Evolutionary conservation across 306 rosid genomes (phyloP), one percentile per base, ranked within the genome.

Genomic region (Quillaja saponaria): DNA sequence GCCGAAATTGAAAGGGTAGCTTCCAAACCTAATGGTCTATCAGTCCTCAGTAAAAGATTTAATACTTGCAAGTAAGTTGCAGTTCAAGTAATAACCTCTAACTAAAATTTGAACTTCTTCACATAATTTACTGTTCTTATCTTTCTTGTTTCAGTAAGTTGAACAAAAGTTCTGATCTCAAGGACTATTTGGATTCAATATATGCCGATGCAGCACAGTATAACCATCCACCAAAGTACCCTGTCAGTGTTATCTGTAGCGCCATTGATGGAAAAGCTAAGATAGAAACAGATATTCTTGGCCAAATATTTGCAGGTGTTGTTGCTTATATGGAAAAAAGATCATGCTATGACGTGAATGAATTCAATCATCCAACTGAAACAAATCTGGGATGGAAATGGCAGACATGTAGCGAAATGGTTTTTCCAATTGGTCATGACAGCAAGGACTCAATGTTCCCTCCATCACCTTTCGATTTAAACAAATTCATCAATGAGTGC

Each of bases 401-500:
- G 80, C 80, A 78, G 83, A 80, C 74, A 61, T 86, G 94, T 45
- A 83, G 87, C 17, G 94, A 86, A 66, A 54, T 86, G 59, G 80
- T 68, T 34, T 61, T 78, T 42, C 94, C 89, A 41, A 78, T 83
- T 6, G 78, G 81, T 12, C 60, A 16, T 47, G 75, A 58, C 9
- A 63, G 41, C 66, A 74, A 81, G 2, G 73, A 55, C 14, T 64
- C 83, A 5, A 83, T 86, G 94, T 86, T 86, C 68, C 78, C 50
- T 39, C 17, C 78, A 14, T 25, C 10, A 19, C 79, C 80, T 7
- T 89, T 85, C 49, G 15, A 56, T 18, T 59, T 79, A 46, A 49
- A 45, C 10, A 37, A n/a, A 13, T 71, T 46, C 49, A 72, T 53
- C 46, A n/a, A 66, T 2, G 1, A 38, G 3, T 85, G 96, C 78